phyloP scores from a whole-genome alignment of 192 early-diverging fungal species.

The Pecoramyces ruminantium region DNA sequence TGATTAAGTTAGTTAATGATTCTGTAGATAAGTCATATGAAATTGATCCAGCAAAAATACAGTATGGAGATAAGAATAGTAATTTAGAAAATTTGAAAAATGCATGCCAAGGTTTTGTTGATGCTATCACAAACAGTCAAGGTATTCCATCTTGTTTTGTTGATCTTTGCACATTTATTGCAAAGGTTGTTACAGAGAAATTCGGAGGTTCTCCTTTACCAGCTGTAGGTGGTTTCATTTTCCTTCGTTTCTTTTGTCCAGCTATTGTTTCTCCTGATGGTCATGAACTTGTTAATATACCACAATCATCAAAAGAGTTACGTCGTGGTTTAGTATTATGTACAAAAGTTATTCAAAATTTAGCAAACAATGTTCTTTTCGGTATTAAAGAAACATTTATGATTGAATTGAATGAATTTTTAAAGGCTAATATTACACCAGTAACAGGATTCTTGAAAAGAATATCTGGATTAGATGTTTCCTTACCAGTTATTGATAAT shows the following conservation, averaged over 20 bases:
- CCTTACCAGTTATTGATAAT: background rate
- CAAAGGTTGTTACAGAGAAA: slow-evolving; percentile 50
- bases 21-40: slow-evolving; percentile 69
- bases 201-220: slow-evolving; percentile 74
- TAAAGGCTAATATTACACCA: slow-evolving; percentile 61
- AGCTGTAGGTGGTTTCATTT: slow-evolving; percentile 87
- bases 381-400: slow-evolving; percentile 88
- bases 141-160: slow-evolving; percentile 55
- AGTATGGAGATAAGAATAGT: slow-evolving; percentile 42
- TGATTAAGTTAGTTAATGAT: slow-evolving; percentile 48
- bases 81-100: slow-evolving; percentile 67
- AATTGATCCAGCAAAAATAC: slow-evolving; percentile 60
- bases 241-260: slow-evolving; percentile 88
- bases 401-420: slow-evolving; percentile 76
- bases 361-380: slow-evolving; percentile 90
- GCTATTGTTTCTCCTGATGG: slow-evolving; percentile 83
- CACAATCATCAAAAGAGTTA: slow-evolving; percentile 48
- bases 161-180: slow-evolving; percentile 66
- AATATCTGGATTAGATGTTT: slow-evolving; percentile 31
- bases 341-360: slow-evolving; percentile 90
- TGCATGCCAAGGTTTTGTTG: slow-evolving; percentile 58
- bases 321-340: slow-evolving; percentile 73
- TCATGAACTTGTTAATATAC: slow-evolving; percentile 46
- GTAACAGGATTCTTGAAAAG: slow-evolving; percentile 65
- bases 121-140: slow-evolving; percentile 59